A percentile compares a stretch with the other conserved stretches of the same genome.
These are phyloP conservation scores for Dicorynia guianensis DNA, from an alignment of 306 rosid genomes.

Conservation along the genomic window DNA sequence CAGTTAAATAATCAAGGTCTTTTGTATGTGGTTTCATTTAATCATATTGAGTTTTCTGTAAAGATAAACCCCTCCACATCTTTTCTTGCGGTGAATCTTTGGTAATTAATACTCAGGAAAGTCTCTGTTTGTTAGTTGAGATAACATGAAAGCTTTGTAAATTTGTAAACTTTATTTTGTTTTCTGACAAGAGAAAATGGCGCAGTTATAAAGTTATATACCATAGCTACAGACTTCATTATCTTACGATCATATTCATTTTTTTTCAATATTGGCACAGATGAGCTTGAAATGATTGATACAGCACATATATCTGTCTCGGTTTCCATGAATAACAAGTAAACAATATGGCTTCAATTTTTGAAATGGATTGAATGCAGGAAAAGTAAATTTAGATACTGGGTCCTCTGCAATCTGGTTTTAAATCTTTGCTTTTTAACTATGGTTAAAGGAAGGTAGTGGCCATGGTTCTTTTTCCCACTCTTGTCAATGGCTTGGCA, in stretches of 20 bases:
- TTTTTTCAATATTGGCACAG: not conserved
- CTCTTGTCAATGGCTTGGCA: slow-evolving; percentile 64
- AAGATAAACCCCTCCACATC: not conserved
- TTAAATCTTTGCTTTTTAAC: slow-evolving; percentile 7
- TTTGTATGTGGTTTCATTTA: not conserved
- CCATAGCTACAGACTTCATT: not conserved
- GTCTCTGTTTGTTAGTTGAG: not conserved
- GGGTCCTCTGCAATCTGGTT: not conserved
- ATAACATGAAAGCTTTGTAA: not conserved
- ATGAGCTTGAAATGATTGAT: slow-evolving; percentile 4
- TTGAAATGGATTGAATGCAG: slow-evolving; percentile 8
- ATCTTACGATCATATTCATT: not conserved
- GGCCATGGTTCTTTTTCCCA: slow-evolving; percentile 70
- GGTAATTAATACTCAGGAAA: not conserved
- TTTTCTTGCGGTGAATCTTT: slow-evolving; percentile 11
- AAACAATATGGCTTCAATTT: slow-evolving; percentile 13
- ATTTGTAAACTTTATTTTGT: not conserved
- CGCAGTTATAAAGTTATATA: not conserved
- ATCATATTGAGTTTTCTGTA: not conserved
- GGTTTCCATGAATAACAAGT: slow-evolving; percentile 12
- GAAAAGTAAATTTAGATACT: slow-evolving; percentile 27
- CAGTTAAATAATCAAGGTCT: slow-evolving; percentile 5
- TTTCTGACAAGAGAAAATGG: not conserved
- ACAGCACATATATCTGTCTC: not conserved
- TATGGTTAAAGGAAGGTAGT: slow-evolving; percentile 28